Conservation (phyloP, 805 yeast species). For the Scheffersomyces coipomensis region DNA sequence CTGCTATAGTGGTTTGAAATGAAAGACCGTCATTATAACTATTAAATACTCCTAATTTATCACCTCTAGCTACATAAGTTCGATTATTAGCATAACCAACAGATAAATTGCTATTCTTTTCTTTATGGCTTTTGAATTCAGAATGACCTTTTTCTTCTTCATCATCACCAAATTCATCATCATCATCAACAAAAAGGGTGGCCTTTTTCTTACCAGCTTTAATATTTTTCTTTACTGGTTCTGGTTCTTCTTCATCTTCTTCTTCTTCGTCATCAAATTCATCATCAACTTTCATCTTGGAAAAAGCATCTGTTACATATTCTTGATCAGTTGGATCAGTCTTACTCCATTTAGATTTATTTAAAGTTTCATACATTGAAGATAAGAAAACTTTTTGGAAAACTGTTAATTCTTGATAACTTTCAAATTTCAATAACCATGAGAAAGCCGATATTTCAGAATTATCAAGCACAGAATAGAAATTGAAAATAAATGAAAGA, state of each 20-base stretch:
- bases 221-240: conserved; percentile 4
- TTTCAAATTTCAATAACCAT: conserved; percentile 59
- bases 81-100: conserved; percentile 71
- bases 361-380: conserved; percentile 61
- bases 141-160: conserved; percentile 26
- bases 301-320: conserved; percentile 56
- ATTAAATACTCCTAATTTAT: conserved; percentile 77
- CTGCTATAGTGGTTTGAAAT: conserved; percentile 66
- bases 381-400: conserved; percentile 56
- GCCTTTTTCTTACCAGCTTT: conserved; percentile 2
- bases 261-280: conserved; percentile 19
- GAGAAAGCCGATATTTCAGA: conserved; percentile 45
- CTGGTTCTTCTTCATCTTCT: conserved; percentile 26
- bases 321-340: conserved; percentile 45
- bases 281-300: conserved; percentile 29
- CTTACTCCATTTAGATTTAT: conserved; percentile 47
- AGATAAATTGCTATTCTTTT: conserved; percentile 62
- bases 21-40: conserved; percentile 52
- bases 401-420: conserved; percentile 34
- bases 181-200: conserved; percentile 15
- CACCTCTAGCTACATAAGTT: conserved; percentile 76
- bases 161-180: conserved; percentile 36
- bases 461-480: conserved; percentile 17
- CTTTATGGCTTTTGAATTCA: conserved; percentile 20
- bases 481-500: conserved; percentile 65